These are phyloP conservation scores for Plantago major DNA, from an alignment of 257 asterid species.

Conservation along the genomic window DNA sequence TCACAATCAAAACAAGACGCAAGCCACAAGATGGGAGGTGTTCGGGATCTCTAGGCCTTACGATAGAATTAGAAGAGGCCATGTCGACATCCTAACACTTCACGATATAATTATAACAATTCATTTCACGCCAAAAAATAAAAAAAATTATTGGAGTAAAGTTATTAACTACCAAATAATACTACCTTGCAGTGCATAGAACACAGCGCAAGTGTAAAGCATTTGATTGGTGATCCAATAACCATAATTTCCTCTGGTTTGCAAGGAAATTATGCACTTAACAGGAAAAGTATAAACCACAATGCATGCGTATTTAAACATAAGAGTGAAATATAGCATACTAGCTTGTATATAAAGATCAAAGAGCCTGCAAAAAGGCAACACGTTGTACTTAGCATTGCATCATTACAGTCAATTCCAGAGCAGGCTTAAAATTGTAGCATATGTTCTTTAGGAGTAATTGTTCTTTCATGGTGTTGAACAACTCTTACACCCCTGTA, in stretches of 20 bases:
- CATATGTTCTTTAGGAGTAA: no score
- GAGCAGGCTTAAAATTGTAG: background rate
- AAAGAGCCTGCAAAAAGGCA: background rate
- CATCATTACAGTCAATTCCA: background rate
- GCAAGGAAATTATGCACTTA: no score
- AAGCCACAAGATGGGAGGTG: conserved; percentile 1
- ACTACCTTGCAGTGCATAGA: conserved; percentile 2
- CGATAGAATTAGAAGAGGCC: conserved; percentile 7
- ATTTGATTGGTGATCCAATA: background rate
- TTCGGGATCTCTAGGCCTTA: conserved; percentile 1
- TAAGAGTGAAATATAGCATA: no score
- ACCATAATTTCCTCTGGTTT: background rate
- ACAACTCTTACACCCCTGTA: conserved; percentile 1
- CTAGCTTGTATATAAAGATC: background rate
- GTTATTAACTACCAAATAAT: conserved; percentile 1
- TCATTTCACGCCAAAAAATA: no score
- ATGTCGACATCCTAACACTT: background rate
- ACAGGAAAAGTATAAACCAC: background rate
- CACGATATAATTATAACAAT: no score
- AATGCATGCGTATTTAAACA: no score
- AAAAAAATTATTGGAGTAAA: conserved; percentile 14
- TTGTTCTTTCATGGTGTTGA: background rate
- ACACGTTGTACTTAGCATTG: no score
- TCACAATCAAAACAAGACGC: background rate
- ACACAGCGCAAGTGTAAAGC: background rate